phyloP scores from a whole-genome alignment of 2,329 filamentous ascomycete genomes.

The Penicillium freii region DNA sequence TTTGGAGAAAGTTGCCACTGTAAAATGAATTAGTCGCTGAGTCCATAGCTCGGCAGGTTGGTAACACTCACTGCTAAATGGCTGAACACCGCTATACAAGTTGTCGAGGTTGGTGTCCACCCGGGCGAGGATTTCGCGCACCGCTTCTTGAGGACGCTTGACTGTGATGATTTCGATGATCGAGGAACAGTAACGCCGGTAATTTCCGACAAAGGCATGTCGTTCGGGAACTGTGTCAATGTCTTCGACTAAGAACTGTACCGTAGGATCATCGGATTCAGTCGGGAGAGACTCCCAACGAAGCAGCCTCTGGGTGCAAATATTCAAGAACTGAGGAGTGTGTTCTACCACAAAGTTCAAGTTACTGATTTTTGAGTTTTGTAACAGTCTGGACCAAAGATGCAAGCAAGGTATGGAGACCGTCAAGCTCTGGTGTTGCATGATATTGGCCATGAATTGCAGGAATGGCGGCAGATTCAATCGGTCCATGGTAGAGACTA shows the following conservation, averaged over 20 bases:
- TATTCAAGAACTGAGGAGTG: conserved; percentile 74
- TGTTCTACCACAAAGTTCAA: conserved; percentile 56
- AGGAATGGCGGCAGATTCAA: conserved; percentile 73
- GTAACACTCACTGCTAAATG: conserved; percentile 61
- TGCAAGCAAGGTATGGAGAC: conserved; percentile 92
- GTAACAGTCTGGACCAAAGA: conserved; percentile 81
- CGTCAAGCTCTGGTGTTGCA: conserved; percentile 81
- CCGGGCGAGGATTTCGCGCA: conserved; percentile 79
- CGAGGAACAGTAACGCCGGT: conserved; percentile 82
- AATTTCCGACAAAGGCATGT: conserved; percentile 94
- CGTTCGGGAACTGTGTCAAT: conserved; percentile 92
- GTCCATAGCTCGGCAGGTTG: not conserved
- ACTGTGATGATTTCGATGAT: conserved; percentile 85
- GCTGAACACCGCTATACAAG: conserved; percentile 68
- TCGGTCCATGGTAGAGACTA: conserved; percentile 56
- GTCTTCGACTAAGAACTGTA: conserved; percentile 83
- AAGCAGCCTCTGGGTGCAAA: conserved; percentile 78
- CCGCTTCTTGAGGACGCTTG: conserved; percentile 76
- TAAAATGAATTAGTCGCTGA: not conserved
- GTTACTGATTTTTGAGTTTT: conserved; percentile 65
- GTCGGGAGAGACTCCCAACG: conserved; percentile 85
- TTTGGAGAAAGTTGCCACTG: conserved; percentile 42
- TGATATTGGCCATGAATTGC: conserved; percentile 72
- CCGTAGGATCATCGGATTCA: conserved; percentile 74
- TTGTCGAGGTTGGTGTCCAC: conserved; percentile 72